Evolutionary conservation across 2,329 filamentous ascomycete species (phyloP), one percentile per base, ranked within the genome.

Genomic region (Aspergillus ochraceoroseus): DNA sequence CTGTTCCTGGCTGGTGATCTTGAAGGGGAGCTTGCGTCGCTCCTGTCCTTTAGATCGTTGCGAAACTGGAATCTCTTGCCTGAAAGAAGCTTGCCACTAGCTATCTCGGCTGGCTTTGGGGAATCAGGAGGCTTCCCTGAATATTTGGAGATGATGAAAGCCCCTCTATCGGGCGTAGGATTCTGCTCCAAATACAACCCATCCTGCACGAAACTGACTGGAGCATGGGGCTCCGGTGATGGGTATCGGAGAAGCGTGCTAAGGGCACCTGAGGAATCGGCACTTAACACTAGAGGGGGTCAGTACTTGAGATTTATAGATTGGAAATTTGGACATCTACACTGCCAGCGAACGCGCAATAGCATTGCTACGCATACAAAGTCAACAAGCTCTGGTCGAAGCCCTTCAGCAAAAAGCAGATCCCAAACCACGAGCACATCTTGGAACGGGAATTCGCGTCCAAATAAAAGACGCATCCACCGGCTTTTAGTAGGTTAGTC

Each of bases 361-460:
- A 98, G 71, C 89, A 98, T 96, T 4, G 88, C 83, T 36, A 95
- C 80, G 53, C 89, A 95, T n/a, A 95, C 82, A 40, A 92, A 74
- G 57, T 96, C 87, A 52, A 96, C 80, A 20, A 96, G 70, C 34
- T 88, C 80, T 18, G 95, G 67, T 0, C 77, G 75, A 5, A 90
- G 76, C 54, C 95, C 89, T 55, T 94, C 80, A 2, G 89, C 85
- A 60, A 98, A 94, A 1, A 98, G 72, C 5, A 82, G 77, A 66
- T 98, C 92, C 92, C 92, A 98, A 41, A 98, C 75, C 14, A 79
- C 71, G 25, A 98, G 75, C 27, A 89, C 76, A 47, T 94, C 80
- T 38, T 89, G 80, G 46, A 96, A 94, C 0, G 87, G 80, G 54
- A 95, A 96, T 62, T 98, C 92, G 51, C 92, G 79, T 33, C 90